These are phyloP conservation scores for Entomortierella parvispora DNA, from an alignment of 192 early-diverging fungal genomes.

Conservation along the genomic window DNA sequence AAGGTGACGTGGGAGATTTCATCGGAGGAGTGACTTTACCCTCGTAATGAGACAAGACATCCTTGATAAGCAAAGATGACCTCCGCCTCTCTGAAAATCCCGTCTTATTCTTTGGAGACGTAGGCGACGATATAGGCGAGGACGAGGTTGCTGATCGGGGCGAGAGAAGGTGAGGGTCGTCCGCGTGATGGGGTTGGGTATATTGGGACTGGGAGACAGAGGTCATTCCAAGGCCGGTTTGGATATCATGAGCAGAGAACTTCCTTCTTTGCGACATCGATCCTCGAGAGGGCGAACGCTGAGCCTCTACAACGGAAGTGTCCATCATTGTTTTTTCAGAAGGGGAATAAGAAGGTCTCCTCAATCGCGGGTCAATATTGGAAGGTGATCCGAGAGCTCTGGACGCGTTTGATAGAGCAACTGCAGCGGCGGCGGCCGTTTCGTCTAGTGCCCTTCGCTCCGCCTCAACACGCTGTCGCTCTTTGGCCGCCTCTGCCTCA, in stretches of 20 bases:
- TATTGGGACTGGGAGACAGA: conserved; percentile 5
- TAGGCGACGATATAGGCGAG: conserved; percentile 8
- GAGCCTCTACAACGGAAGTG: not conserved
- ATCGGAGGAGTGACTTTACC: conserved; percentile 33
- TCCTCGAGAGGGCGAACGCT: not conserved
- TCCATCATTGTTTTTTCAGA: not conserved
- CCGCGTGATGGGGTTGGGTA: conserved; percentile 11
- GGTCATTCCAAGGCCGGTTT: not conserved
- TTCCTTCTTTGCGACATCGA: not conserved
- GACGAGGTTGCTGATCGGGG: conserved; percentile 22
- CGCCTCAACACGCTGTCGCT: not conserved
- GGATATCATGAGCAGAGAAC: conserved; percentile 13
- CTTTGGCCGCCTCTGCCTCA: conserved; percentile 22
- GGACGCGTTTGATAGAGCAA: not conserved
- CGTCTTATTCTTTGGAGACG: conserved; percentile 14
- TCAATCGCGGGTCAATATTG: conserved; percentile 8
- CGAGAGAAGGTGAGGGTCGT: not conserved
- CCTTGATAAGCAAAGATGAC: conserved; percentile 38
- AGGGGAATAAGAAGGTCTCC: conserved; percentile 5
- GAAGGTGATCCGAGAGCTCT: not conserved
- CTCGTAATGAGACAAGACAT: conserved; percentile 37
- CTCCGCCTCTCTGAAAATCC: conserved; percentile 13
- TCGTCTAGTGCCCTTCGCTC: not conserved
- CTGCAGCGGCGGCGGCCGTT: not conserved
- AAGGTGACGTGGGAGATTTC: conserved; percentile 36